Evolutionary conservation across 108 stramenopile genomes (phyloP).

Genomic region (Skeletonema marinoi): DNA sequence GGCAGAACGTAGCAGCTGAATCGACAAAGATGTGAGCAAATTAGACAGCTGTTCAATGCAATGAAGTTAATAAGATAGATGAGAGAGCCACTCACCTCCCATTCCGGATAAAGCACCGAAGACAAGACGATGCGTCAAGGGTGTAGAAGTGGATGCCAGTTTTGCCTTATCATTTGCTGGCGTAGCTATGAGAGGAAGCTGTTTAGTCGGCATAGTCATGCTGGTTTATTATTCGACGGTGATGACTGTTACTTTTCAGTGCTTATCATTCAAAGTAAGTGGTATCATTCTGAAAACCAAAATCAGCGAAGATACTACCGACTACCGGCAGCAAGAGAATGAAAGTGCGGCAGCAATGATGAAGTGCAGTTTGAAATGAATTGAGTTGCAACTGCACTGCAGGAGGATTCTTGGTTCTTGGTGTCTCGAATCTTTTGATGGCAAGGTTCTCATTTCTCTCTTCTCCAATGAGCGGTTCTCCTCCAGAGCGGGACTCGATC

Average conservation of each 20-base stretch:
- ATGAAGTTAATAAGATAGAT: not conserved
- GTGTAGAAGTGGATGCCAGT: constrained; percentile 7
- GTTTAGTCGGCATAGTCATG: constrained; percentile 5
- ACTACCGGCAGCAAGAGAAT: too few species aligned
- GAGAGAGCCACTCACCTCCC: not conserved
- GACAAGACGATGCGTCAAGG: constrained; percentile 18
- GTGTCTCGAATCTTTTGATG: too few species aligned
- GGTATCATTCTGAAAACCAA: too few species aligned
- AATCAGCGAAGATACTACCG: too few species aligned
- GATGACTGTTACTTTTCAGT: not conserved
- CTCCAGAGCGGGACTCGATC: too few species aligned
- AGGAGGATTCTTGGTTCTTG: too few species aligned
- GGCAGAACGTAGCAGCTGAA: constrained; percentile 39
- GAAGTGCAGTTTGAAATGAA: too few species aligned
- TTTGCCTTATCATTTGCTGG: not conserved
- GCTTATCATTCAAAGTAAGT: too few species aligned
- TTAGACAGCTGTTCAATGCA: not conserved
- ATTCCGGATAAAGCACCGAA: constrained; percentile 31
- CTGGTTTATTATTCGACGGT: not conserved
- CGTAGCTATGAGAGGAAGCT: not conserved
- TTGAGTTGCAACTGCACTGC: too few species aligned
- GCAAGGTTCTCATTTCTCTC: too few species aligned
- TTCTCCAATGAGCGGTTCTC: too few species aligned
- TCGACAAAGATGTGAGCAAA: not conserved
- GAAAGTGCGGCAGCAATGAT: too few species aligned